Evolutionary conservation across 352 stramenopile species (phyloP).

Genomic region (Phytophthora sp.): DNA sequence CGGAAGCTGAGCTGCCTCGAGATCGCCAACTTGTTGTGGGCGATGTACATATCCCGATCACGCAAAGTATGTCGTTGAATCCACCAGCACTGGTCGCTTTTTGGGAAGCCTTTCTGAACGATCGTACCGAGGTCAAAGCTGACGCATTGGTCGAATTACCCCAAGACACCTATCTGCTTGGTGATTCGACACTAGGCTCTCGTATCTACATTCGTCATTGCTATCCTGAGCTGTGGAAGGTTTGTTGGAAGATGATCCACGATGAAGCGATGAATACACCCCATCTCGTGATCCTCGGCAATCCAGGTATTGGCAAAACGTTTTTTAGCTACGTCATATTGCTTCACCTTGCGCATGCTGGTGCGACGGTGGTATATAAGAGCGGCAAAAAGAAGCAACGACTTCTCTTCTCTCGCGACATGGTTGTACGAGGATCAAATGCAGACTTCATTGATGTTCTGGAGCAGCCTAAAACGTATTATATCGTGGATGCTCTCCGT

Average conservation of each 20-base stretch:
- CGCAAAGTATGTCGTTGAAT: too few species aligned
- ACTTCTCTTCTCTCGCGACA: not conserved
- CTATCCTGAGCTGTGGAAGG: not conserved
- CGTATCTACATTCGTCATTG: not conserved
- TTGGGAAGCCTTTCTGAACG: too few species aligned
- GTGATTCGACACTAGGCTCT: not conserved
- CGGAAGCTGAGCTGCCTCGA: too few species aligned
- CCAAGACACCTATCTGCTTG: not conserved
- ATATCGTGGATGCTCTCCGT: conserved; percentile 29
- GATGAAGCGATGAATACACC: not conserved
- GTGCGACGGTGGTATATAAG: not conserved
- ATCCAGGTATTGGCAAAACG: conserved; percentile 32
- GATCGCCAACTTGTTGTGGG: too few species aligned
- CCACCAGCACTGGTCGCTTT: too few species aligned
- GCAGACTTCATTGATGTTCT: conserved; percentile 26
- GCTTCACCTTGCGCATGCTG: not conserved
- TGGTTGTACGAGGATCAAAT: not conserved
- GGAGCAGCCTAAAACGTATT: conserved; percentile 21
- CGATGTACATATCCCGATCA: too few species aligned
- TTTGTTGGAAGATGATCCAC: not conserved
- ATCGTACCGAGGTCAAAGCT: too few species aligned
- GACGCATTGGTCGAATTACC: not conserved
- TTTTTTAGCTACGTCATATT: conserved; percentile 19
- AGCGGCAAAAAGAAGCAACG: not conserved
- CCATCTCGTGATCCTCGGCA: conserved; percentile 38